Evolutionary conservation across 306 rosid genomes (phyloP).

Genomic region (Cotoneaster glaucophyllus): DNA sequence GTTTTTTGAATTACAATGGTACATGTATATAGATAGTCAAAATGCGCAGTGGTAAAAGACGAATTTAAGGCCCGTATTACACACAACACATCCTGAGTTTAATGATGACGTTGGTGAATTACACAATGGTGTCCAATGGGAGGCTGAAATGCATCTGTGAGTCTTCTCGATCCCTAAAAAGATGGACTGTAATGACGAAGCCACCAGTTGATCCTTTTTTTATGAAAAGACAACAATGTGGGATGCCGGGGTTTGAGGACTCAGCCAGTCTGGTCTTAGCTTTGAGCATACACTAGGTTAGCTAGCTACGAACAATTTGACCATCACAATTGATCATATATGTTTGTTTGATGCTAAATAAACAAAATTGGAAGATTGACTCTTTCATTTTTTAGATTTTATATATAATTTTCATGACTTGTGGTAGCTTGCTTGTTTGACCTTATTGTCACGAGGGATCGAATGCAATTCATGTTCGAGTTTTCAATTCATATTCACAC

Average conservation of each 20-base stretch:
- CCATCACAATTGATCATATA: neutral
- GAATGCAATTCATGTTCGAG: neutral
- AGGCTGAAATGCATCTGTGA: no score
- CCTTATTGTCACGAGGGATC: neutral
- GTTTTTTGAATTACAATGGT: no score
- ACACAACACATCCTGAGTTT: no score
- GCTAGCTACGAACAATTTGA: neutral
- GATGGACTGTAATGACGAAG: no score
- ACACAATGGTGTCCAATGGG: no score
- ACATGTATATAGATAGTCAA: no score
- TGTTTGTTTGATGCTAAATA: neutral
- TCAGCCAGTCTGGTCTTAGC: conserved; percentile 15
- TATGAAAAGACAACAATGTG: neutral
- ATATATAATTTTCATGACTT: neutral
- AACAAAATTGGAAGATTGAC: neutral
- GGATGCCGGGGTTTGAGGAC: conserved; percentile 12
- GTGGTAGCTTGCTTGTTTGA: neutral
- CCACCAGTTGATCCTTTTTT: no score
- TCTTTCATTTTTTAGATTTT: neutral
- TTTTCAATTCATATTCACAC: neutral
- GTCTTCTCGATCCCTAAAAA: no score
- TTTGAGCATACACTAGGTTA: conserved; percentile 4
- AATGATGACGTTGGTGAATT: no score
- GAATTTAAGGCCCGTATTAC: no score
- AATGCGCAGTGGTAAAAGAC: no score